Evolutionary conservation across 139 green algal species (phyloP).

Genomic region (Astrephomene gubernaculifera): DNA sequence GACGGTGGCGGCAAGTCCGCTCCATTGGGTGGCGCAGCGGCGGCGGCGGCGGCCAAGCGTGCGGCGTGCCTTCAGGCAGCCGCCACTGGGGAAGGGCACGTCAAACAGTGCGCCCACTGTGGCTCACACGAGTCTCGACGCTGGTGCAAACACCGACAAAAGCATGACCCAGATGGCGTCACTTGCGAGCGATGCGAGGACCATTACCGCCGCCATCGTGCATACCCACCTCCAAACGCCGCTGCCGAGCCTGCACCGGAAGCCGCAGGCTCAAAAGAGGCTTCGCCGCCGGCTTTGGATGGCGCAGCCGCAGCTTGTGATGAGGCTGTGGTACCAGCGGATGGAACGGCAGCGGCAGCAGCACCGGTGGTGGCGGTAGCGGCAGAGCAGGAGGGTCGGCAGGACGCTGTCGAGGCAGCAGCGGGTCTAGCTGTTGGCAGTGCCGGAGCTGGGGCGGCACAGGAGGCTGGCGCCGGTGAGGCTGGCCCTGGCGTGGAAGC

Average conservation of each 20-base stretch:
- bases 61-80: neutral
- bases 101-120: neutral
- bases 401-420: no score
- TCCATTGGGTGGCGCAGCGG: neutral
- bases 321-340: no score
- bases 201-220: neutral
- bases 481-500: no score
- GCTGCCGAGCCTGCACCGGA: neutral
- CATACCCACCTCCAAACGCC: neutral
- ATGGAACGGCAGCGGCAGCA: no score
- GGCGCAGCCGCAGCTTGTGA: neutral
- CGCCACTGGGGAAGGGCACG: no score
- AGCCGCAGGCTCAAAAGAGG: neutral
- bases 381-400: no score
- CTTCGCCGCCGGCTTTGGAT: neutral
- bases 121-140: neutral
- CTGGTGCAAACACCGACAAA: conserved; percentile 3
- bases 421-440: no score
- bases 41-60: neutral
- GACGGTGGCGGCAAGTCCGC: neutral
- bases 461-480: no score
- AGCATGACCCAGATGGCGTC: neutral
- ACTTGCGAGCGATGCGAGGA: conserved; percentile 25
- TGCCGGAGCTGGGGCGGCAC: no score
- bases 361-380: no score